Percentiles rank a stretch among this genome's conserved stretches.
Conservation (phyloP, 768 basidiomycete species). For the Pholiota microspora region DNA sequence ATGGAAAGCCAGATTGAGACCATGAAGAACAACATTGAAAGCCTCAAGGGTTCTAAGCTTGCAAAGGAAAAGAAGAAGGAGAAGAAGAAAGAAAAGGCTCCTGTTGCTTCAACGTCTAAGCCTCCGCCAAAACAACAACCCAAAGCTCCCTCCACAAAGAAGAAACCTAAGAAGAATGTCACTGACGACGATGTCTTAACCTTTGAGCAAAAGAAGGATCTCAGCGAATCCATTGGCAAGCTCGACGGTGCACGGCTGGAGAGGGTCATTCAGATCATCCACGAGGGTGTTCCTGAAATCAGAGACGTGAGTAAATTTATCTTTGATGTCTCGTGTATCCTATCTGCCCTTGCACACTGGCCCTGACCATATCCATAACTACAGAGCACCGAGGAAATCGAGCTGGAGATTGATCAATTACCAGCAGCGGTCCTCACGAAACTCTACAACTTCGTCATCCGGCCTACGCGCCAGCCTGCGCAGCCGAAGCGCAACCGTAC, state of each 20-base stretch:
- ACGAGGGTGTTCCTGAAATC: slow-evolving; percentile 90
- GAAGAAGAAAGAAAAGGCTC: slow-evolving; percentile 55
- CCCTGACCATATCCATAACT: slow-evolving; percentile 10
- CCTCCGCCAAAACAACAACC: slow-evolving; percentile 42
- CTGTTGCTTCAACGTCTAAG: slow-evolving; percentile 67
- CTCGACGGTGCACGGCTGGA: slow-evolving; percentile 84
- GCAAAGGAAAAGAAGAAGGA: slow-evolving; percentile 73
- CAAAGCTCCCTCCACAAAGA: slow-evolving; percentile 41
- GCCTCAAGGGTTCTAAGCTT: slow-evolving; percentile 52
- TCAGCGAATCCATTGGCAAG: slow-evolving; percentile 89
- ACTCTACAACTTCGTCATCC: slow-evolving; percentile 93
- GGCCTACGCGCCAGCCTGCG: slow-evolving; percentile 67
- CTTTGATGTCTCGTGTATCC: slow-evolving; percentile 11
- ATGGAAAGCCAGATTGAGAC: slow-evolving; percentile 84
- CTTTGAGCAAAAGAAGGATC: slow-evolving; percentile 97
- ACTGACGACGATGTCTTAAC: slow-evolving; percentile 82
- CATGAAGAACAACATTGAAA: slow-evolving; percentile 68
- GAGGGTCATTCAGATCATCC: slow-evolving; percentile 92
- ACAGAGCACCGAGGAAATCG: slow-evolving; percentile 96
- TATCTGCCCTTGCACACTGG: slow-evolving; percentile 15
- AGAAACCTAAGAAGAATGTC: slow-evolving; percentile 64
- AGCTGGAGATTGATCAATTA: slow-evolving; percentile 93
- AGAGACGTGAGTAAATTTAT: slow-evolving; percentile 67
- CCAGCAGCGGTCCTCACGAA: slow-evolving; percentile 86
- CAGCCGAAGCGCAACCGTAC: slow-evolving; percentile 56